A percentile compares a stretch with the other conserved stretches of the same genome.
These are phyloP conservation scores for Arabis alpina DNA, from an alignment of 345 rosid genomes.

Conservation along the genomic window DNA sequence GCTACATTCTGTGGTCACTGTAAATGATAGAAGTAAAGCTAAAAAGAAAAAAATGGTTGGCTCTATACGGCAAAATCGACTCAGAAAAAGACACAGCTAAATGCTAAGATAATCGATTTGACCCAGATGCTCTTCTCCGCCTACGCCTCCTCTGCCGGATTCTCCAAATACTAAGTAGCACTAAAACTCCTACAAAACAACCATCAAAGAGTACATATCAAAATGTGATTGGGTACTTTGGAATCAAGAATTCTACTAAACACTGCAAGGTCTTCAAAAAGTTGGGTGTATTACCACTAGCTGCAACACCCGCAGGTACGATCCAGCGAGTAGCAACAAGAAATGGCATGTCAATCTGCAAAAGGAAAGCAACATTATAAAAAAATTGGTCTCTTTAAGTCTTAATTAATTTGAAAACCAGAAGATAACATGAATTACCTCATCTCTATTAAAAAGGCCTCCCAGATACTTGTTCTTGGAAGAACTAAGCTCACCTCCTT, in stretches of 20 bases:
- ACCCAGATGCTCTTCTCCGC: slow-evolving; percentile 67
- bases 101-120: slow-evolving; percentile 49
- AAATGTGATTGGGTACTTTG: background rate
- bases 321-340: slow-evolving; percentile 79
- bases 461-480: slow-evolving; percentile 63
- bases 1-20: slow-evolving; percentile 39
- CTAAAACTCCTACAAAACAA: slow-evolving; percentile 57
- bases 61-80: slow-evolving; percentile 23
- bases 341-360: slow-evolving; percentile 79
- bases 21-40: slow-evolving; percentile 16
- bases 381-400: slow-evolving; percentile 13
- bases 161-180: slow-evolving; percentile 77
- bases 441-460: slow-evolving; percentile 61
- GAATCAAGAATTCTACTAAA: slow-evolving; percentile 11
- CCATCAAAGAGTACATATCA: background rate
- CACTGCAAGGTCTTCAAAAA: slow-evolving; percentile 7
- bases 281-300: slow-evolving; percentile 57
- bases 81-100: slow-evolving; percentile 21
- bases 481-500: slow-evolving; percentile 45
- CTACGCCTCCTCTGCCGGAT: slow-evolving; percentile 74
- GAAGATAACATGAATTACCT: slow-evolving; percentile 50
- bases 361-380: background rate
- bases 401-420: background rate
- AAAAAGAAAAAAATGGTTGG: slow-evolving; percentile 6
- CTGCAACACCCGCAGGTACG: slow-evolving; percentile 66